A percentile compares a stretch with the other conserved stretches of the same genome.
These are phyloP conservation scores for Thecaphora thlaspeos DNA, from an alignment of 1,284 basidiomycete genomes.

Conservation along the genomic window DNA sequence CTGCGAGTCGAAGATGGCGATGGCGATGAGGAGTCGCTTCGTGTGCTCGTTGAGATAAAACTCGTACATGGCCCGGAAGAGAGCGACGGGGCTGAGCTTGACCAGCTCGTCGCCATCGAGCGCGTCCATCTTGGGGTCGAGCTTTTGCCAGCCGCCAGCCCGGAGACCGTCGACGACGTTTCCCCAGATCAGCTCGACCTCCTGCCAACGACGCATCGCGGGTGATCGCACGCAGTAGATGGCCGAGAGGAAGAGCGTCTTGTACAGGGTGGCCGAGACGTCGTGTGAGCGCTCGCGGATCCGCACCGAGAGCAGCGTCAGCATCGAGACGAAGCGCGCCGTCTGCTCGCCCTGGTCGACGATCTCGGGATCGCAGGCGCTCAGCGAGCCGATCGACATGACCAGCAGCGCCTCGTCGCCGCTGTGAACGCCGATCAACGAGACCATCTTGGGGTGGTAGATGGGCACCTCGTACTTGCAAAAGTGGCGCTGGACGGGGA, in stretches of 20 bases:
- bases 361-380: conserved; percentile 6
- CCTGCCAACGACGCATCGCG: conserved; percentile 17
- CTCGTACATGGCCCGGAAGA: conserved; percentile 9
- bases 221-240: conserved; percentile 1
- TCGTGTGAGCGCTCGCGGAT: too few relatives aligned
- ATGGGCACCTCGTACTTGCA: conserved; percentile 7
- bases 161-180: neutral
- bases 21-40: conserved; percentile 16
- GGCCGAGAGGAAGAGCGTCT: conserved; percentile 20
- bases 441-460: conserved; percentile 23
- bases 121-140: conserved; percentile 3
- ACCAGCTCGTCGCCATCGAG: conserved; percentile 6
- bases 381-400: conserved; percentile 15
- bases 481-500: too few relatives aligned
- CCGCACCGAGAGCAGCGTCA: conserved; percentile 1
- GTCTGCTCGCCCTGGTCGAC: conserved; percentile 14
- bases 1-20: conserved; percentile 29
- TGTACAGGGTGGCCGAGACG: neutral
- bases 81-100: conserved; percentile 6
- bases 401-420: conserved; percentile 18
- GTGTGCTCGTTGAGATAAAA: conserved; percentile 30
- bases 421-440: conserved; percentile 15
- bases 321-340: conserved; percentile 18
- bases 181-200: conserved; percentile 12
- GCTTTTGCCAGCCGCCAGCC: neutral